phyloP scores from a whole-genome alignment of 192 early-diverging fungal genomes.

The Coemansia erecta region DNA sequence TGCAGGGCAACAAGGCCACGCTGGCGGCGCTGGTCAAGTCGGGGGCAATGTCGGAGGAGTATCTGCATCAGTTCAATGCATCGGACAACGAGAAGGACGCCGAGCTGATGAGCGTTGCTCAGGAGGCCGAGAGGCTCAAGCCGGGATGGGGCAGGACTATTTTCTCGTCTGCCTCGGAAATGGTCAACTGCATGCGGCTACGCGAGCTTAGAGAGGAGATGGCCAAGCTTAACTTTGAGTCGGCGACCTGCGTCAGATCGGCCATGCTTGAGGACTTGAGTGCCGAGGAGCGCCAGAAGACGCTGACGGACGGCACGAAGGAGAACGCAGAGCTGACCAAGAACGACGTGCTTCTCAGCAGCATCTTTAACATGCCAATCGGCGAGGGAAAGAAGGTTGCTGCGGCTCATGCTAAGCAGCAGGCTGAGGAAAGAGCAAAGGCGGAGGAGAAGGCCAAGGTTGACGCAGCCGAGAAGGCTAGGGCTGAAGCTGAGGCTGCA shows the following conservation, averaged over 20 bases:
- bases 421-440: conserved; percentile 53
- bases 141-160: conserved; percentile 83
- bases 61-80: conserved; percentile 69
- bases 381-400: conserved; percentile 48
- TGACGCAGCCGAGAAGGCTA: conserved; percentile 30
- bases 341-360: conserved; percentile 45
- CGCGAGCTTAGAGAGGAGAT: conserved; percentile 52
- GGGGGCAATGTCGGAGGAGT: conserved; percentile 80
- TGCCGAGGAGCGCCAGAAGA: conserved; percentile 51
- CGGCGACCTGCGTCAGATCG: conserved; percentile 34
- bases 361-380: conserved; percentile 52
- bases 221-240: conserved; percentile 42
- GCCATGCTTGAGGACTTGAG: conserved; percentile 42
- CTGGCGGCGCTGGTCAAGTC: conserved; percentile 71
- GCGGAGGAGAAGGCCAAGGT: conserved; percentile 11
- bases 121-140: conserved; percentile 77
- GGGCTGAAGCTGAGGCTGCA: conserved; percentile 18
- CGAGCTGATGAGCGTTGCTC: conserved; percentile 77
- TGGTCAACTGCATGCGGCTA: conserved; percentile 67
- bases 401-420: conserved; percentile 34
- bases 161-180: conserved; percentile 75
- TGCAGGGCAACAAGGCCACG: conserved; percentile 78
- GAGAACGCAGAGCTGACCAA: conserved; percentile 48
- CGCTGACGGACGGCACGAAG: conserved; percentile 55
- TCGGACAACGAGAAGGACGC: conserved; percentile 78